phyloP scores from a whole-genome alignment of 768 basidiomycete species.

The Cystobasidium onofrii region DNA sequence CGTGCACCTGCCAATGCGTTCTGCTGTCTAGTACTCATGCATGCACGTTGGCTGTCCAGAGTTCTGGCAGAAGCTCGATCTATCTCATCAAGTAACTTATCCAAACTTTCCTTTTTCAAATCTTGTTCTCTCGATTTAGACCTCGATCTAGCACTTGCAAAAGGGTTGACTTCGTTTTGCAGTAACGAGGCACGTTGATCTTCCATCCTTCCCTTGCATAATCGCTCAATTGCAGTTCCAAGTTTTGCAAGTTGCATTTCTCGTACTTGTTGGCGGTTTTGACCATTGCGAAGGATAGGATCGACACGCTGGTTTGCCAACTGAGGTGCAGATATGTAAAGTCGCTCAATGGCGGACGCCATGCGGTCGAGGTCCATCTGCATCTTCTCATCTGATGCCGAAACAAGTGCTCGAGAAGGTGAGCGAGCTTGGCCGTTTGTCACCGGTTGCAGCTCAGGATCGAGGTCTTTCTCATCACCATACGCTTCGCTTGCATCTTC shows the following conservation, averaged over 20 bases:
- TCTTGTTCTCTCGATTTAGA: not conserved
- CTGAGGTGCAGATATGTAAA: slow-evolving; percentile 79
- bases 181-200: slow-evolving; percentile 41
- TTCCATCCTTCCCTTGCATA: slow-evolving; percentile 42
- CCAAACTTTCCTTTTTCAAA: slow-evolving; percentile 12
- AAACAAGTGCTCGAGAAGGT: slow-evolving; percentile 12
- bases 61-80: slow-evolving; percentile 63
- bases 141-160: not conserved
- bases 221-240: slow-evolving; percentile 42
- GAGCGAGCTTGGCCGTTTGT: not conserved
- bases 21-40: slow-evolving; percentile 27
- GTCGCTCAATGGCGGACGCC: slow-evolving; percentile 75
- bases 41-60: slow-evolving; percentile 63
- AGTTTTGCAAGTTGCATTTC: slow-evolving; percentile 63
- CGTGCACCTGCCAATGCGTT: not conserved
- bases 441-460: slow-evolving; percentile 33
- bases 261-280: slow-evolving; percentile 54
- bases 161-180: not conserved
- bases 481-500: not conserved
- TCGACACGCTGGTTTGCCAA: slow-evolving; percentile 88
- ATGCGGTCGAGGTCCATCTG: slow-evolving; percentile 71
- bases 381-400: slow-evolving; percentile 62
- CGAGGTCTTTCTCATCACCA: slow-evolving; percentile 7
- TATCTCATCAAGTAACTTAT: slow-evolving; percentile 34
- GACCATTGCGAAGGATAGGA: slow-evolving; percentile 50